Base-by-base conservation (phyloP, 163 green algal genomes). In the Scenedesmus sp. region DNA sequence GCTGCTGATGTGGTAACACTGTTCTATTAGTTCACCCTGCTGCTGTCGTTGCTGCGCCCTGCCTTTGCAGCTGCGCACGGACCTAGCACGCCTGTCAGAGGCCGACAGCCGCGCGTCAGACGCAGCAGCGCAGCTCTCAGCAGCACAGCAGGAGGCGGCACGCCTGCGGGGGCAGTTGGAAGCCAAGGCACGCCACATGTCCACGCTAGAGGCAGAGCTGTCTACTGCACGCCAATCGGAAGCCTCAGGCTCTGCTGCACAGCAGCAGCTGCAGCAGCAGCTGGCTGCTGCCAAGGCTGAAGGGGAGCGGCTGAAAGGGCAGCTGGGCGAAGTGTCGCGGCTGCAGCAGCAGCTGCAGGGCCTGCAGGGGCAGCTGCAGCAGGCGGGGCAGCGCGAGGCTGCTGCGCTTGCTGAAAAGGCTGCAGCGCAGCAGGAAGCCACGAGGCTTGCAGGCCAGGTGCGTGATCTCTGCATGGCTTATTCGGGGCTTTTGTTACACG, bases 101-200 rank as follows among this genome's bases (percentile, higher is more conserved):
- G 87, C 73, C n/a, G 73, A 88, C 18, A 4, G 5, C 16, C 86
- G 92, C 18, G 87, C 94, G 5, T 94, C 94, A 6, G 93, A 96
- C 23, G 84, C 85, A 18, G 86, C 93, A 59, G 94, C 94, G 3
- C 96, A 98, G 88, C 84, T 96, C 15, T 92, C 96, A 74, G 95
- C 94, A 13, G 93, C 93, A 5, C 94, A 96, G 60, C 81, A 86
- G 82, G 92, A 91, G 87, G 82, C 66, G 55, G 87, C 89, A 0
- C 64, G 81, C 18, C 46, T 88, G 9, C 62, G 86, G 70, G 77
- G 90, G 26, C 89, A 92, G 62, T 77, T 94, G 56, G 92, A 90
- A 12, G 93, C 92, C 2, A 90, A 93, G 34, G 66, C 16, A 26
- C 83, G 94, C 23, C 59, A 92, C 3, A 3, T 92, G 5, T 23